Percentiles rank a stretch among this genome's conserved stretches.
These are phyloP conservation scores for Sphagnum magellanicum DNA, from an alignment of 228 moss, liverwort and hornwort species.

Conservation along the genomic window DNA sequence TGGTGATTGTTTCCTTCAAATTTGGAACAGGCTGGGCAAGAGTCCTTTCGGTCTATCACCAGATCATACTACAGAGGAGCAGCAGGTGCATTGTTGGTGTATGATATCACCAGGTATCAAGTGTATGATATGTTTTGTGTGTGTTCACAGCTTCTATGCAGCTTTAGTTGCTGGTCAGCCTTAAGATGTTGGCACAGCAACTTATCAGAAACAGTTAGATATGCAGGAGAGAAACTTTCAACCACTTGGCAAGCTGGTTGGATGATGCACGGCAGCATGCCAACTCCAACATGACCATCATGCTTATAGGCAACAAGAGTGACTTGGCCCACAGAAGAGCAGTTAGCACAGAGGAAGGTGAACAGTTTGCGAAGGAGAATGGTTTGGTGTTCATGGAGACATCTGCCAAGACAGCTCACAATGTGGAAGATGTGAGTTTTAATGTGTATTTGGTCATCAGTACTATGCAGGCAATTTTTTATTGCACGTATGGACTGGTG, in stretches of 20 bases:
- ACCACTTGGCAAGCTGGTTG: slow-evolving; percentile 65
- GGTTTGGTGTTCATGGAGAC: slow-evolving; percentile 65
- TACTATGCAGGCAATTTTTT: too few relatives aligned
- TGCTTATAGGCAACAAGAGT: slow-evolving; percentile 65
- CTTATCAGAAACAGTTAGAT: too few relatives aligned
- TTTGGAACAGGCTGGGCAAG: slow-evolving; percentile 47
- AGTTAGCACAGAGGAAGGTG: slow-evolving; percentile 61
- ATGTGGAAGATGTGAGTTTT: slow-evolving; percentile 53
- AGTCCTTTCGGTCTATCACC: slow-evolving; percentile 61
- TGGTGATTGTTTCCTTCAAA: not conserved
- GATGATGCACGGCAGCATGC: slow-evolving; percentile 60
- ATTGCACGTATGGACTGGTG: not conserved
- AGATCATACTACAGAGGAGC: slow-evolving; percentile 60
- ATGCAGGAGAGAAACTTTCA: slow-evolving; percentile 51
- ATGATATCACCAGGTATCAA: slow-evolving; percentile 50
- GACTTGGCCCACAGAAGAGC: slow-evolving; percentile 57
- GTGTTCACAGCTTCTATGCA: not conserved
- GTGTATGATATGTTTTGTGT: not conserved
- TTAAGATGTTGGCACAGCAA: not conserved
- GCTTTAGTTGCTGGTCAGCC: not conserved
- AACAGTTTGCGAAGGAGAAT: slow-evolving; percentile 61
- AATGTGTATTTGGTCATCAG: not conserved
- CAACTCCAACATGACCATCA: slow-evolving; percentile 58
- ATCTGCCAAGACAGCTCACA: slow-evolving; percentile 57
- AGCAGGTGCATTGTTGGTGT: slow-evolving; percentile 57